phyloP scores from a whole-genome alignment of 75 land plant species.

The Sequoia sempervirens region DNA sequence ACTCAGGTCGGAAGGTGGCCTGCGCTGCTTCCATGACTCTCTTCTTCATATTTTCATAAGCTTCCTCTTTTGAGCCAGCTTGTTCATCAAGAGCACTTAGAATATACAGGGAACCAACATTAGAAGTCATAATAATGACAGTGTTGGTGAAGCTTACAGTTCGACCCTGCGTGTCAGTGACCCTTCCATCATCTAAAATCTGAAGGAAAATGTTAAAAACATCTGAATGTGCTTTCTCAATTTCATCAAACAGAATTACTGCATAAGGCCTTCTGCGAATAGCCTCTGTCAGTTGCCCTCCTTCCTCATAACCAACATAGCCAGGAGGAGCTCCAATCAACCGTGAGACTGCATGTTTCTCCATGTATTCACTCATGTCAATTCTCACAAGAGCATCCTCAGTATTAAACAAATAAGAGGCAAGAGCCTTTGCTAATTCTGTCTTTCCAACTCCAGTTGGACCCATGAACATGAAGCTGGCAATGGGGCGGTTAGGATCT shows the following conservation, averaged over 20 bases:
- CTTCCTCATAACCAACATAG: conserved; percentile 98
- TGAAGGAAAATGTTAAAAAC: conserved; percentile 93
- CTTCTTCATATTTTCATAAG: conserved; percentile 47
- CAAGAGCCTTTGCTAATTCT: conserved; percentile 91
- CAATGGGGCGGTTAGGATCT: conserved; percentile 91
- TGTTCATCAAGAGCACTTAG: conserved; percentile 52
- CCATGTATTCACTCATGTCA: conserved; percentile 99
- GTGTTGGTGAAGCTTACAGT: conserved; percentile 66
- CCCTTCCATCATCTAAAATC: conserved; percentile 79
- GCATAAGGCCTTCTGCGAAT: conserved; percentile 90
- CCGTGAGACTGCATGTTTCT: conserved; percentile 87
- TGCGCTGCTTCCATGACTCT: conserved; percentile 64
- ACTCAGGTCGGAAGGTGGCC: conserved; percentile 55
- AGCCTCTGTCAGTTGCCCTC: conserved; percentile 90
- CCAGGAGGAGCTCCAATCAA: conserved; percentile 93
- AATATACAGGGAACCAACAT: conserved; percentile 70
- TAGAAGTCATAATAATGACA: conserved; percentile 73
- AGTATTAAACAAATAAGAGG: conserved; percentile 82
- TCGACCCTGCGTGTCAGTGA: conserved; percentile 70
- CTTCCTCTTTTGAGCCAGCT: conserved; percentile 12
- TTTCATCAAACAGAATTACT: conserved; percentile 95
- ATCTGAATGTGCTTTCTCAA: conserved; percentile 93
- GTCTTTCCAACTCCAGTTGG: conserved; percentile 99
- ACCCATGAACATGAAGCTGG: conserved; percentile 94
- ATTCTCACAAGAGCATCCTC: conserved; percentile 77